Conservation (phyloP, 371 early-diverging fungal species). For the Blakeslea trispora region DNA sequence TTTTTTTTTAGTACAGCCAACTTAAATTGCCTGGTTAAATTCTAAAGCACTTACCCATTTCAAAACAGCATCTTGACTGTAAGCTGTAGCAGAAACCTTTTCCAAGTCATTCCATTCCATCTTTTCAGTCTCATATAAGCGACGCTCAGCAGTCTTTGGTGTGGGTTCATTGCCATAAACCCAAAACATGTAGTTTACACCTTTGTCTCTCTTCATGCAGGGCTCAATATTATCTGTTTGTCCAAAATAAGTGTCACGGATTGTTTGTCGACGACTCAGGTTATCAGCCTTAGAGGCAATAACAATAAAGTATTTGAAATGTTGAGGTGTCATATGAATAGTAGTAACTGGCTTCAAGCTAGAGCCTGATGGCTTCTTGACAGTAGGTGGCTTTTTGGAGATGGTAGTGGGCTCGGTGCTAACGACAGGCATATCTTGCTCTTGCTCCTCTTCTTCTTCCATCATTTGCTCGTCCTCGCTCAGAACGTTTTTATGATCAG, state of each 20-base stretch:
- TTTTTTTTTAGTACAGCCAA: conserved; percentile 4
- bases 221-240: conserved; percentile 53
- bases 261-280: conserved; percentile 46
- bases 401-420: neutral
- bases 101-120: conserved; percentile 57
- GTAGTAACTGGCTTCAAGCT: conserved; percentile 23
- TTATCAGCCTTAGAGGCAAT: conserved; percentile 51
- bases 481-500: neutral
- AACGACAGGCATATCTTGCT: conserved; percentile 4
- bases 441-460: conserved; percentile 4
- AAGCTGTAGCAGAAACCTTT: conserved; percentile 18
- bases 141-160: conserved; percentile 31
- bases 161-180: conserved; percentile 46
- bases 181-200: conserved; percentile 54
- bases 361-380: neutral
- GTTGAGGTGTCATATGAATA: conserved; percentile 19
- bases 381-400: neutral
- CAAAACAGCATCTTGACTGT: conserved; percentile 37
- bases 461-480: conserved; percentile 7
- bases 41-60: conserved; percentile 36
- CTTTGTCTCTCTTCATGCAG: conserved; percentile 51
- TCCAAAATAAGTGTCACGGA: conserved; percentile 57
- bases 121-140: conserved; percentile 54
- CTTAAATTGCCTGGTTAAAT: no score
- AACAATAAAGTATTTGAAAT: conserved; percentile 51